These are phyloP conservation scores for Phanerochaete carnosa DNA, from an alignment of 768 basidiomycete genomes.

Conservation along the genomic window DNA sequence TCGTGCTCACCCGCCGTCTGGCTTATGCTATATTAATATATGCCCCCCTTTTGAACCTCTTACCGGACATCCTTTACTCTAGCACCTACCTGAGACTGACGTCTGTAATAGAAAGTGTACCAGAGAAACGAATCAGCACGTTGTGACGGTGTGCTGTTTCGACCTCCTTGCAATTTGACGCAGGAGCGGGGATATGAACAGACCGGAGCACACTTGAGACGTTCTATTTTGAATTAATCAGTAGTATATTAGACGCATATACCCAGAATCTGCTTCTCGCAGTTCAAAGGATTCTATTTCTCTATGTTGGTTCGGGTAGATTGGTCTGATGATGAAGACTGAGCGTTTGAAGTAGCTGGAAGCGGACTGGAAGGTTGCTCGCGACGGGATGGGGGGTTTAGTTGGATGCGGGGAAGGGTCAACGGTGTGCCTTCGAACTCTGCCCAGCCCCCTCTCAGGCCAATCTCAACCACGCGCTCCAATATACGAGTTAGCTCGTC, in stretches of 20 bases:
- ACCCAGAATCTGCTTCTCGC: background rate
- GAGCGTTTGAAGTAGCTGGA: background rate
- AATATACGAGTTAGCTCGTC: conserved; percentile 66
- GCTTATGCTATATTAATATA: too few species aligned
- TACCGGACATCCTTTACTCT: too few species aligned
- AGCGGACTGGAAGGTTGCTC: background rate
- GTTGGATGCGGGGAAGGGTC: conserved; percentile 37
- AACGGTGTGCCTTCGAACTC: conserved; percentile 63
- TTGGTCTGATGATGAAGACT: background rate
- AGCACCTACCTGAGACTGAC: too few species aligned
- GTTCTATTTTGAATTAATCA: too few species aligned
- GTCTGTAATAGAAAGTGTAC: too few species aligned
- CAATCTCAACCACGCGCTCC: conserved; percentile 66
- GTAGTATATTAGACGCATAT: background rate
- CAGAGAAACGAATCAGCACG: too few species aligned
- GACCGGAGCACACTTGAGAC: too few species aligned
- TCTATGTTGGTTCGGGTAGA: background rate
- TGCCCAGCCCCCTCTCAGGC: conserved; percentile 58
- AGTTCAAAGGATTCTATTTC: background rate
- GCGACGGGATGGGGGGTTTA: background rate
- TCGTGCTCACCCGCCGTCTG: too few species aligned
- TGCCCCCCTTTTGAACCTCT: too few species aligned
- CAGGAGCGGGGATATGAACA: too few species aligned
- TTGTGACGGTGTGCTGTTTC: too few species aligned
- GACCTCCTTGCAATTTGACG: too few species aligned